Conservation (phyloP, 148 eudicot species). For the Rhododendron kiyosumense region DNA sequence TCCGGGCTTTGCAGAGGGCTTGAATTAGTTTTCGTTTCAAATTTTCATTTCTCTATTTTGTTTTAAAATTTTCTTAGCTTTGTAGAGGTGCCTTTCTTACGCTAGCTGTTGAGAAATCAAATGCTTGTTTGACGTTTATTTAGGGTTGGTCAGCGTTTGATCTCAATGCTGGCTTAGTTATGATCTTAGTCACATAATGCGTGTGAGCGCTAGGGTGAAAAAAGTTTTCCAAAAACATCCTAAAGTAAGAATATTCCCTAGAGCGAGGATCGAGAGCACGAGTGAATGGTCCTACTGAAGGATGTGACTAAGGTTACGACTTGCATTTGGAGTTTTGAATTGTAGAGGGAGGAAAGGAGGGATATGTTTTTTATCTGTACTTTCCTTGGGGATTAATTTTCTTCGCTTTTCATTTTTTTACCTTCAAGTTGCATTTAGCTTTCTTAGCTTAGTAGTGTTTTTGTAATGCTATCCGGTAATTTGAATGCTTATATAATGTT, state of each 20-base stretch:
- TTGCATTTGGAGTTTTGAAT: conserved; percentile 7
- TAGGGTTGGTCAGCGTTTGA: background rate
- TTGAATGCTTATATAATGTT: background rate
- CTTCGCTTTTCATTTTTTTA: background rate
- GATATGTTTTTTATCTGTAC: background rate
- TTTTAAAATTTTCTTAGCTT: background rate
- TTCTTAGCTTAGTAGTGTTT: background rate
- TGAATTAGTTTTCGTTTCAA: background rate
- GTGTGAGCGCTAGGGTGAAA: background rate
- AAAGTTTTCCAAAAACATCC: background rate
- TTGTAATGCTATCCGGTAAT: background rate
- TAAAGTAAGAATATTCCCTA: background rate
- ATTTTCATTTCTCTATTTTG: background rate
- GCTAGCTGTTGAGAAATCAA: background rate
- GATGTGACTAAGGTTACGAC: background rate
- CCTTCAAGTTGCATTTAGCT: background rate
- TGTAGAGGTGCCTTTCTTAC: background rate
- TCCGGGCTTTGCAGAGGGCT: background rate
- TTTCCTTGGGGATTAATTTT: background rate
- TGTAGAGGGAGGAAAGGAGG: background rate
- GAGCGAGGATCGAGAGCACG: background rate
- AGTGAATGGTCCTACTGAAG: background rate
- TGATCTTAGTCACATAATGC: background rate
- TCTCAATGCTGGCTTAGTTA: background rate
- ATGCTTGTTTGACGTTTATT: background rate